Evolutionary conservation across 2,329 filamentous ascomycete genomes (phyloP).

Genomic region (Colletotrichum sp.): DNA sequence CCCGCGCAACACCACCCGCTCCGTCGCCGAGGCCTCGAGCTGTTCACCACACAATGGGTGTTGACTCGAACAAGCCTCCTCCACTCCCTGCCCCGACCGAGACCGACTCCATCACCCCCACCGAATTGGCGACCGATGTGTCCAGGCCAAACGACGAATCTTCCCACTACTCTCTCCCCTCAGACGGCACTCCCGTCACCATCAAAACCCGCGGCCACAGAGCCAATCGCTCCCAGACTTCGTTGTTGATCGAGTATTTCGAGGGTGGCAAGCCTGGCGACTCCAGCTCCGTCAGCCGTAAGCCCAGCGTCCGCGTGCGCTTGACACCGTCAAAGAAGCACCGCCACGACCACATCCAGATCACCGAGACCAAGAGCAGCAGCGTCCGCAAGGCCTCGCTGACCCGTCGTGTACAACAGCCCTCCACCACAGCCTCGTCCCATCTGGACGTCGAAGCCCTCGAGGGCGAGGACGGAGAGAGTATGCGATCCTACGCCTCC

Average conservation of each 20-base stretch:
- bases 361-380: constrained; percentile 79
- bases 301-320: constrained; percentile 80
- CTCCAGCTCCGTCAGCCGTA: constrained; percentile 63
- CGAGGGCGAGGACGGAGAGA: constrained; percentile 66
- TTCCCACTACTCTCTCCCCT: constrained; percentile 80
- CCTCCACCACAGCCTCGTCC: constrained; percentile 42
- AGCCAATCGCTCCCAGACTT: constrained; percentile 77
- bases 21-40: constrained; percentile 15
- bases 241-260: constrained; percentile 93
- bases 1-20: constrained; percentile 9
- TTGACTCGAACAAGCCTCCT: constrained; percentile 61
- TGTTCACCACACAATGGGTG: constrained; percentile 53
- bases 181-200: constrained; percentile 89
- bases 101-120: constrained; percentile 68
- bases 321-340: constrained; percentile 79
- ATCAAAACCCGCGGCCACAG: constrained; percentile 77
- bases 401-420: constrained; percentile 58
- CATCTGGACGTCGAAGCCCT: constrained; percentile 47
- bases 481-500: constrained; percentile 77
- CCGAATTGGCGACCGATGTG: constrained; percentile 70
- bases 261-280: constrained; percentile 72
- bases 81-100: constrained; percentile 82
- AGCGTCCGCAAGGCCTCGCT: constrained; percentile 68
- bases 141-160: constrained; percentile 72
- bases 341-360: constrained; percentile 80